Percentiles rank a stretch among this genome's conserved stretches.
phyloP scores from a whole-genome alignment of 1,139 yeast species.

The Blastobotrys indianensis region DNA sequence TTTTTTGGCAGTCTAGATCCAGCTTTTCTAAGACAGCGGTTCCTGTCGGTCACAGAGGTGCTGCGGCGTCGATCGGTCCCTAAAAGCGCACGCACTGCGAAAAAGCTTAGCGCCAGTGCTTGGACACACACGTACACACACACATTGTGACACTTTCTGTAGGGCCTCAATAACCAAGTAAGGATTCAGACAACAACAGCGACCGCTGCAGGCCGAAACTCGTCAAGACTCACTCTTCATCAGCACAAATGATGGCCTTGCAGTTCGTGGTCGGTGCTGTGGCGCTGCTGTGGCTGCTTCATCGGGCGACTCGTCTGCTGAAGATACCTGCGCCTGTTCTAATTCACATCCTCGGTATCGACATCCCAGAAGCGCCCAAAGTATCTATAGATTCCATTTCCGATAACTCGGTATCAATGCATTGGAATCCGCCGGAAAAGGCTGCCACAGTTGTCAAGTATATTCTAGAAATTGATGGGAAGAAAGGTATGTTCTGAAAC shows the following conservation, averaged over 20 bases:
- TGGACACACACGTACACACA: too few species aligned
- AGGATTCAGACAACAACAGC: too few species aligned
- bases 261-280: constrained; percentile 21
- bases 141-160: too few species aligned
- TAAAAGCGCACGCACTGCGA: too few species aligned
- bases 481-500: constrained; percentile 27
- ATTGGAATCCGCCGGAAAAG: constrained; percentile 47
- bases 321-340: constrained; percentile 47
- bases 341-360: constrained; percentile 46
- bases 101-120: too few species aligned
- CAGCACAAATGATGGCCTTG: constrained; percentile 5
- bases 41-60: too few species aligned
- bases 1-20: too few species aligned
- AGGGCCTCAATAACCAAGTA: too few species aligned
- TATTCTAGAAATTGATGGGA: constrained; percentile 45
- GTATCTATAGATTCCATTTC: constrained; percentile 53
- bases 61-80: too few species aligned
- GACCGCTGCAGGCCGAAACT: too few species aligned
- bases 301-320: constrained; percentile 40
- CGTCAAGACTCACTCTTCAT: too few species aligned
- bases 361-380: constrained; percentile 52
- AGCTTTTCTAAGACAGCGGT: too few species aligned
- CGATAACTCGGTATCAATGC: constrained; percentile 44
- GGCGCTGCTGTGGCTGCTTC: constrained; percentile 46
- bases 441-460: constrained; percentile 35